Percentiles rank a stretch among this genome's conserved stretches.
Conservation (phyloP, 306 rosid genomes). For the Ziziphus jujuba region DNA sequence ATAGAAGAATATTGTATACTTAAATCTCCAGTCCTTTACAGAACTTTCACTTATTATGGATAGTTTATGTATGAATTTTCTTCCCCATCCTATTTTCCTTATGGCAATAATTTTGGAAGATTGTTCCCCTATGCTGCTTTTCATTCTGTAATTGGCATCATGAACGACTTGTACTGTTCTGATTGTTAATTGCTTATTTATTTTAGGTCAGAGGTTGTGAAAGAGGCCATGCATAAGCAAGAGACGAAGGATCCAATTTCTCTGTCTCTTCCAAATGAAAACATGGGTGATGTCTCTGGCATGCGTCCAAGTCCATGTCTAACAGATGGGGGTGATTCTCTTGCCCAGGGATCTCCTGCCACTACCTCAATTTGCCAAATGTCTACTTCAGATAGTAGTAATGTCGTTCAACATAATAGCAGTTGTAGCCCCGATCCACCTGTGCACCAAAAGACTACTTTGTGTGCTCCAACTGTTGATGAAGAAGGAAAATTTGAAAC, state of each 20-base stretch:
- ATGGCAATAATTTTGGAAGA: background rate
- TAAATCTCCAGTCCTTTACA: too few species aligned
- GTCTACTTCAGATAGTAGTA: slow-evolving; percentile 72
- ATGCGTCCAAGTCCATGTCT: slow-evolving; percentile 54
- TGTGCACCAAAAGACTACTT: slow-evolving; percentile 47
- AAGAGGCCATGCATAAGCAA: slow-evolving; percentile 39
- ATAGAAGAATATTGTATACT: too few species aligned
- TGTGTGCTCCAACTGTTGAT: slow-evolving; percentile 30
- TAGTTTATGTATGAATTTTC: background rate
- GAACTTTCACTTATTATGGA: too few species aligned
- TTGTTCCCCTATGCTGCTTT: background rate
- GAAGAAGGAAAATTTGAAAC: slow-evolving; percentile 56
- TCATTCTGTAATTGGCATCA: background rate
- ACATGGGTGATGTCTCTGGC: slow-evolving; percentile 40
- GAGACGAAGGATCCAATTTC: slow-evolving; percentile 46
- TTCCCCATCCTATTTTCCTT: background rate
- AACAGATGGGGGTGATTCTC: slow-evolving; percentile 64
- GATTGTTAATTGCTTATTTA: slow-evolving; percentile 21
- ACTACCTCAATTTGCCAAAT: slow-evolving; percentile 51
- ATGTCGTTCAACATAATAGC: slow-evolving; percentile 62
- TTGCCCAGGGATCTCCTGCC: slow-evolving; percentile 62
- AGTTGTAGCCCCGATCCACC: slow-evolving; percentile 82
- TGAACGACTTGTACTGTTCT: background rate
- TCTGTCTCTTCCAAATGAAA: slow-evolving; percentile 50
- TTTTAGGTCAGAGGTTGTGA: slow-evolving; percentile 48